Base-by-base conservation (phyloP, 106 monocot genomes). In the Amphibolis antarctica region DNA sequence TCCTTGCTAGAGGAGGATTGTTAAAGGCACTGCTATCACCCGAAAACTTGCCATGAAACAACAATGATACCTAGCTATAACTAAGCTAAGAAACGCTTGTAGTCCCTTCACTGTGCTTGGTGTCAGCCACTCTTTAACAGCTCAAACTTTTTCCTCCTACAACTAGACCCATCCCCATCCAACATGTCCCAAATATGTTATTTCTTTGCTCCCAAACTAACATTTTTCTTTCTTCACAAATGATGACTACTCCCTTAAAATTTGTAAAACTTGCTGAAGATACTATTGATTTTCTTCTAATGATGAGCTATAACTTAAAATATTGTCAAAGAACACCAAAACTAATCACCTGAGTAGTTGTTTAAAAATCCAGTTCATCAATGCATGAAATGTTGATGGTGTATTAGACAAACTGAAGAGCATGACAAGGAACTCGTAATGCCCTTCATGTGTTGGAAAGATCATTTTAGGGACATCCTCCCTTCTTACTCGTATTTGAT, bases 301-400 rank as follows among this genome's bases (percentile, higher is more conserved):
- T 12, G 44, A 30, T 3, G 9, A 1, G 30, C 63, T 75, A 7
- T 68, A 68, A 21, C 68, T 55, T 22, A 75, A 27, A 31, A 75
- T 75, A 21, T 75, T 62, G 22, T 69, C 60, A 63, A 68, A 68
- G 21, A 68, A 66, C 2, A 68, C 23, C n/a, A 68, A n/a, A 10
- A 0, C 55, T 22, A 43, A 68, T 43, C 10, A 44, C 42, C 18
- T 20, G 20, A 36, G 22, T 28, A 0, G 1, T 21, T 20, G 55
- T 10, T 24, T 42, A 42, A 68, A 68, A 60, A 63, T 27, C 30
- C 25, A 10, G 61, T 67, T 56, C 66, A 66, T 21, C 12, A 54
- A 22, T 57, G 53, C 44, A 25, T 65, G 67, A 18, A 67, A 67
- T 4, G 67, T 67, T 17, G 67, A 50, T 10, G 55, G 59, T 5